Conservation (phyloP, 805 yeast genomes). For the Ogataea corticis region DNA sequence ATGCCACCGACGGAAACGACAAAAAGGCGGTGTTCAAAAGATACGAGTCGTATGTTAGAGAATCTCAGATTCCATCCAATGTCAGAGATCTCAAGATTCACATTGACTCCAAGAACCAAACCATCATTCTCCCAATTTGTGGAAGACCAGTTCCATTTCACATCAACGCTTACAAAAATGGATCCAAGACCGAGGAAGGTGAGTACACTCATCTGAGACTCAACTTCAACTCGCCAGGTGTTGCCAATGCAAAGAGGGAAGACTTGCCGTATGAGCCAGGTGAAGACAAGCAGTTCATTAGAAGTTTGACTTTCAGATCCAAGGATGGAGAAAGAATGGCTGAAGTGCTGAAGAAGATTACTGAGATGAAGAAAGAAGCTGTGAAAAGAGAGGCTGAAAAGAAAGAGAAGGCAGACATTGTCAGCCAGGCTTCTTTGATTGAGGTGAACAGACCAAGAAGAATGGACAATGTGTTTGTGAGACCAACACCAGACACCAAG, state of each 20-base stretch:
- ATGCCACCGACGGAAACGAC: conserved; percentile 62
- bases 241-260: conserved; percentile 59
- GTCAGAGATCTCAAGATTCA: conserved; percentile 84
- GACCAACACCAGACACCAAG: conserved; percentile 98
- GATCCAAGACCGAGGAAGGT: conserved; percentile 94
- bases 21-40: conserved; percentile 77
- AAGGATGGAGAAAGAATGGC: conserved; percentile 88
- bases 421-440: conserved; percentile 82
- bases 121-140: conserved; percentile 84
- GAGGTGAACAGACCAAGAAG: conserved; percentile 86
- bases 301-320: conserved; percentile 85
- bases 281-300: conserved; percentile 80
- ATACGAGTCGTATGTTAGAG: conserved; percentile 92
- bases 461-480: conserved; percentile 82
- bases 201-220: conserved; percentile 88
- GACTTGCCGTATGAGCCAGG: conserved; percentile 91
- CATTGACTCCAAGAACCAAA: conserved; percentile 84
- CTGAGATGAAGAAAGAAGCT: conserved; percentile 89
- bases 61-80: conserved; percentile 82
- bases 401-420: conserved; percentile 91
- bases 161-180: conserved; percentile 89
- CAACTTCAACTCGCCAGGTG: conserved; percentile 91
- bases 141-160: conserved; percentile 99
- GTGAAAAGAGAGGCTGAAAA: conserved; percentile 88
- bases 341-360: conserved; percentile 85